phyloP scores from a whole-genome alignment of 441 rosid genomes.

The Aleurites moluccanus region DNA sequence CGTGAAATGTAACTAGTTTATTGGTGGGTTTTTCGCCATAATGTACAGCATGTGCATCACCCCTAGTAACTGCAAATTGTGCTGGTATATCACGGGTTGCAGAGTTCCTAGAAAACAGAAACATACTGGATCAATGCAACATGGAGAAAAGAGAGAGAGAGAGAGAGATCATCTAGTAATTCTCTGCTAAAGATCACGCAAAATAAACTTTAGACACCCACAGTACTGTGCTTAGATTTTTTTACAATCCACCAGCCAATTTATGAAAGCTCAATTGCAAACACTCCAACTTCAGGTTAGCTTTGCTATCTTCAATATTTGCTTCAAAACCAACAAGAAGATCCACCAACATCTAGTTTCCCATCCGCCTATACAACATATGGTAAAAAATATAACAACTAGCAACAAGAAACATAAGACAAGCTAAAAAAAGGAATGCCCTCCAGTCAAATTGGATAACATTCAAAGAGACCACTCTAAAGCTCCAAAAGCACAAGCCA shows the following conservation, averaged over 20 bases:
- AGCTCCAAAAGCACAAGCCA: no score
- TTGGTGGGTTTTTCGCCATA: slow-evolving; percentile 45
- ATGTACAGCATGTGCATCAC: slow-evolving; percentile 38
- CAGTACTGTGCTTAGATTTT: background rate
- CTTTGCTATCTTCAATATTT: no score
- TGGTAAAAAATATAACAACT: background rate
- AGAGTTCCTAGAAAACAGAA: slow-evolving; percentile 46
- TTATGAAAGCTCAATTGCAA: background rate
- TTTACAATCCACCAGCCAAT: background rate
- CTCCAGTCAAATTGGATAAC: no score
- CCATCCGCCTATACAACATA: background rate
- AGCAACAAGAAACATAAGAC: no score
- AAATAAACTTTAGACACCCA: background rate
- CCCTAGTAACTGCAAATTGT: slow-evolving; percentile 43
- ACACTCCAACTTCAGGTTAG: background rate
- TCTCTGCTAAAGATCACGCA: background rate
- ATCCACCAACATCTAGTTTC: background rate
- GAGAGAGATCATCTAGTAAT: background rate
- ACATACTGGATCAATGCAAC: slow-evolving; percentile 28
- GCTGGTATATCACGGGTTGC: slow-evolving; percentile 42
- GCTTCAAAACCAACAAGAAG: background rate
- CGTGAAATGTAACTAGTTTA: slow-evolving; percentile 81
- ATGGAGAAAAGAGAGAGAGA: background rate
- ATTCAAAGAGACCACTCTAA: no score
- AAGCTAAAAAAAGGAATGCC: no score